Conservation (phyloP, 2,329 filamentous ascomycete genomes). For the Trichoderma atroviride region DNA sequence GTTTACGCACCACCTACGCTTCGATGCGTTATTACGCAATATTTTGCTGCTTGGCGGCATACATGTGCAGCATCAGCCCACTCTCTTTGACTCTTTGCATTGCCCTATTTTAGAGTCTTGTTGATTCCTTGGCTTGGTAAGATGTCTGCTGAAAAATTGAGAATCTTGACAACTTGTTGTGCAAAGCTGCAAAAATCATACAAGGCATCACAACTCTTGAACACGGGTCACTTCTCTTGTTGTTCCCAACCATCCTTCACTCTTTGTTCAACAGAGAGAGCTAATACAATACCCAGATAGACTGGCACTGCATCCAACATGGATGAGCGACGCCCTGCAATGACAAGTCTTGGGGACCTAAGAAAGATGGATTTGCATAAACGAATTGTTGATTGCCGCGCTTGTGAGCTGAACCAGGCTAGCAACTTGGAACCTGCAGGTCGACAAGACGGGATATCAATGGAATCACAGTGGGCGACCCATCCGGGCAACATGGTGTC, state of each 20-base stretch:
- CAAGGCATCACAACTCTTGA: not conserved
- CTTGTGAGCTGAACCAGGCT: not conserved
- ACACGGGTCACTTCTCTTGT: not conserved
- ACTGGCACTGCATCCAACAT: not conserved
- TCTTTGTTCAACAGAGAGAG: not conserved
- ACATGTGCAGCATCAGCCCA: not conserved
- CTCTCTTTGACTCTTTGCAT: not conserved
- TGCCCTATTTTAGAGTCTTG: not conserved
- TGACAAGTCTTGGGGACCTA: not conserved
- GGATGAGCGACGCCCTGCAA: not conserved
- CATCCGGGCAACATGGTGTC: not conserved
- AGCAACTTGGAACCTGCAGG: not conserved
- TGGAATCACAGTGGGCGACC: not conserved
- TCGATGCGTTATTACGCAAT: not conserved
- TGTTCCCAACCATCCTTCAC: not conserved
- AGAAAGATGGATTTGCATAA: not conserved
- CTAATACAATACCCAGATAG: not conserved
- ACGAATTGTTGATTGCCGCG: not conserved
- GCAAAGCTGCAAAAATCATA: not conserved
- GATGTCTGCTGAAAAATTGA: not conserved
- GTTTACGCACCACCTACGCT: not conserved
- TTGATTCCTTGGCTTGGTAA: not conserved
- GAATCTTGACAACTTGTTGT: not conserved
- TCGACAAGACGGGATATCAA: not conserved
- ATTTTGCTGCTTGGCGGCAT: not conserved